Conservation (phyloP, 164 flowering plant species). For the Tetrastigma voinierianum region DNA sequence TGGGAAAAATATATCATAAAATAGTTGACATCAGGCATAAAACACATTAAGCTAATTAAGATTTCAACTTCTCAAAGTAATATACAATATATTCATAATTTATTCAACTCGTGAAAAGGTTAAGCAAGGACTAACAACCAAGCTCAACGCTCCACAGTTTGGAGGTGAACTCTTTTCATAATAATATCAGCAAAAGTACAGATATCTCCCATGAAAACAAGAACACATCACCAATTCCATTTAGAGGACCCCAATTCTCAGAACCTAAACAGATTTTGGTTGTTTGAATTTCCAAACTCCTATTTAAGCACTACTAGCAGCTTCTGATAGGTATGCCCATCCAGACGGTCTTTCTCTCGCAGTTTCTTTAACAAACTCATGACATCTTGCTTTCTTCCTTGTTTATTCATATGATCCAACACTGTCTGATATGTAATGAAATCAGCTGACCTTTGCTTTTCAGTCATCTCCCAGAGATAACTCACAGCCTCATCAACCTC, state of each 20-base stretch:
- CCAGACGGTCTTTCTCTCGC: conserved; percentile 55
- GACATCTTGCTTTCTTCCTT: conserved; percentile 47
- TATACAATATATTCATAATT: no score
- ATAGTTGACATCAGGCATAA: no score
- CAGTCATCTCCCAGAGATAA: conserved; percentile 73
- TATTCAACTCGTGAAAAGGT: no score
- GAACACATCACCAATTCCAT: no score
- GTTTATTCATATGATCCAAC: conserved; percentile 65
- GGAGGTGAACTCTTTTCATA: no score
- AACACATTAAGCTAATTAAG: no score
- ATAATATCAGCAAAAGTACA: no score
- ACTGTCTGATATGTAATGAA: conserved; percentile 72
- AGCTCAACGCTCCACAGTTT: no score
- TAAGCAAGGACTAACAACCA: no score
- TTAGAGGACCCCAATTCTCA: neutral
- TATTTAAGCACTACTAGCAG: conserved; percentile 58
- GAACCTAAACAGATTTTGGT: conserved; percentile 22
- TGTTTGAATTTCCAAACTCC: conserved; percentile 30
- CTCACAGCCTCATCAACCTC: conserved; percentile 73
- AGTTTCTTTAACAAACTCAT: conserved; percentile 54
- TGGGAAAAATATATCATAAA: no score
- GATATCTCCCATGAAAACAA: no score
- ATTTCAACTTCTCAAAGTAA: no score
- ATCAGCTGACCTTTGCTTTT: conserved; percentile 43
- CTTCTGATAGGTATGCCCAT: conserved; percentile 51